These are phyloP conservation scores for Magnaporthiopsis poae DNA, from an alignment of 2,329 filamentous ascomycete species.

Conservation along the genomic window DNA sequence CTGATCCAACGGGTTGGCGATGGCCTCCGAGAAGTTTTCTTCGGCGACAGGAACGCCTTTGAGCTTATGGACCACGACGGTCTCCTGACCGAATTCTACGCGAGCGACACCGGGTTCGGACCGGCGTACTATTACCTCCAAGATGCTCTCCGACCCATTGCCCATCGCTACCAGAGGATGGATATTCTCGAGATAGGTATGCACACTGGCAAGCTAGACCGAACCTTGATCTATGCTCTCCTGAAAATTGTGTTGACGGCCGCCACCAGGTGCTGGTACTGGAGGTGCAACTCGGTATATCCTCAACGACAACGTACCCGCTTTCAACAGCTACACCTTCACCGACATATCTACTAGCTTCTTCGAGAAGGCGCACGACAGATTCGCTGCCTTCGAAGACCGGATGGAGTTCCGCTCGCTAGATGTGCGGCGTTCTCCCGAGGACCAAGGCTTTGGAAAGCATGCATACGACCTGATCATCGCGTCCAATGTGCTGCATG, in stretches of 20 bases:
- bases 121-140: too few relatives aligned
- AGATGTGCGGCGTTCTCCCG: constrained; percentile 20
- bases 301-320: too few relatives aligned
- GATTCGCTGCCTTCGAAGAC: constrained; percentile 18
- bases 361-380: constrained; percentile 13
- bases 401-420: neutral
- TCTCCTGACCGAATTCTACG: constrained; percentile 13
- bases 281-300: too few relatives aligned
- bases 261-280: too few relatives aligned
- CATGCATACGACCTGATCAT: constrained; percentile 23
- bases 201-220: too few relatives aligned
- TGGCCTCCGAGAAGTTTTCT: constrained; percentile 9
- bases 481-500: constrained; percentile 22
- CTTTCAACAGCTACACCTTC: constrained; percentile 1
- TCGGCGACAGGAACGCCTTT: constrained; percentile 17
- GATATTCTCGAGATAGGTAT: too few relatives aligned
- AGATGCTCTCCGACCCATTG: too few relatives aligned
- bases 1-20: constrained; percentile 10
- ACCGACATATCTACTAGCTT: constrained; percentile 9
- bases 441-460: constrained; percentile 20
- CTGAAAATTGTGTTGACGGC: too few relatives aligned
- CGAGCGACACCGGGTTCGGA: too few relatives aligned
- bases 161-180: too few relatives aligned
- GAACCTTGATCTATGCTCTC: too few relatives aligned
- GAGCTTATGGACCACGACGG: constrained; percentile 22